Evolutionary conservation across 495 filamentous ascomycete species (phyloP).

Genomic region (Elasticomyces elasticus): DNA sequence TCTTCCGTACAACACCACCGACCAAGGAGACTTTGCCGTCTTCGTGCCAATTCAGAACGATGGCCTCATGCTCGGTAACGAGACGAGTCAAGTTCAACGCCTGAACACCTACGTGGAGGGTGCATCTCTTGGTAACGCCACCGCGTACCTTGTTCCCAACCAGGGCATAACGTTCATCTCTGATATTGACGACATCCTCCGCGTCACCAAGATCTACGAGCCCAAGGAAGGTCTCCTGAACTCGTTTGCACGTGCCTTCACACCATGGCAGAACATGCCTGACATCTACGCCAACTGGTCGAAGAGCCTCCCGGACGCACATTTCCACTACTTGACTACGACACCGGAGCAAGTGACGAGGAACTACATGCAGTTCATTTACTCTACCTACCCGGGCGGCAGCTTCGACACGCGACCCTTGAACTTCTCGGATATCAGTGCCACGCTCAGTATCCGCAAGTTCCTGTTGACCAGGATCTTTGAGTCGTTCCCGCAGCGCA

Average conservation of each 20-base stretch:
- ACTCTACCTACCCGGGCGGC: slow-evolving; percentile 58
- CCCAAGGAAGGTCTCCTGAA: slow-evolving; percentile 65
- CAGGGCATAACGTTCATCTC: slow-evolving; percentile 58
- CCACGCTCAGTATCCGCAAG: slow-evolving; percentile 59
- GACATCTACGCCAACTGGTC: slow-evolving; percentile 62
- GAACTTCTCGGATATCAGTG: slow-evolving; percentile 64
- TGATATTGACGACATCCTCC: slow-evolving; percentile 72
- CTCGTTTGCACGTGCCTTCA: slow-evolving; percentile 62
- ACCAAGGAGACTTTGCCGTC: slow-evolving; percentile 58
- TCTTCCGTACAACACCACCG: slow-evolving; percentile 48
- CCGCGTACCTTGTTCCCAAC: slow-evolving; percentile 62
- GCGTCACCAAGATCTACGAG: slow-evolving; percentile 72
- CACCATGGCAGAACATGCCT: slow-evolving; percentile 70
- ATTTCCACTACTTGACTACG: slow-evolving; percentile 79
- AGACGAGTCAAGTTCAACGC: slow-evolving; percentile 49
- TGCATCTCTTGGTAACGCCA: slow-evolving; percentile 55
- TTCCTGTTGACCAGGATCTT: slow-evolving; percentile 60
- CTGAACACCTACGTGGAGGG: slow-evolving; percentile 57
- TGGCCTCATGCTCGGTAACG: slow-evolving; percentile 46
- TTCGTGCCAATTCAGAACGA: slow-evolving; percentile 47
- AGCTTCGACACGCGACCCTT: slow-evolving; percentile 68
- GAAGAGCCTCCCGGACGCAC: slow-evolving; percentile 46
- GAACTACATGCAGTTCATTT: slow-evolving; percentile 75
- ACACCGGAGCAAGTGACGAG: slow-evolving; percentile 70
- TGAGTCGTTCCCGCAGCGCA: slow-evolving; percentile 61